phyloP scores from a whole-genome alignment of 805 yeast species.

The Scheffersomyces stipitis region DNA sequence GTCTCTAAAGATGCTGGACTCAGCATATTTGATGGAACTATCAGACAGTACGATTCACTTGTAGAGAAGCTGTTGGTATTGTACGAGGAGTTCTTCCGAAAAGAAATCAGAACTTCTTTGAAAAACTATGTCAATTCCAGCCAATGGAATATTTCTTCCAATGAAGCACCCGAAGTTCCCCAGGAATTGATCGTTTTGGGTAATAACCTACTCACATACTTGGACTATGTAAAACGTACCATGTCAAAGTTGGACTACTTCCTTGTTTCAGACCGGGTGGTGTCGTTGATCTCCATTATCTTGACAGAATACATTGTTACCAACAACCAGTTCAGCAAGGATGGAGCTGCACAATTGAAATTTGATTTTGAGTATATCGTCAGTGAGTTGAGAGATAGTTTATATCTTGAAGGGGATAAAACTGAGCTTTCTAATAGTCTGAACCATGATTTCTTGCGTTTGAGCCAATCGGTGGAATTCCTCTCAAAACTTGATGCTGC shows the following conservation, averaged over 20 bases:
- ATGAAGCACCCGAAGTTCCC: constrained; percentile 12
- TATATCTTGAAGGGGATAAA: constrained; percentile 15
- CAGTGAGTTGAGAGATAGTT: constrained; percentile 14
- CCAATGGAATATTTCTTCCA: constrained; percentile 27
- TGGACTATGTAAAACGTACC: constrained; percentile 20
- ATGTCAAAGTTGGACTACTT: constrained; percentile 32
- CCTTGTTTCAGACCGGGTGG: constrained; percentile 24
- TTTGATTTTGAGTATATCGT: constrained; percentile 27
- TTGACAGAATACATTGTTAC: constrained; percentile 39
- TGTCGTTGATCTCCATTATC: constrained; percentile 25
- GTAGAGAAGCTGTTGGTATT: constrained; percentile 17
- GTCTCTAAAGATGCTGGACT: constrained; percentile 15
- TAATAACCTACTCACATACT: constrained; percentile 23
- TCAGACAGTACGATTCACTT: constrained; percentile 23
- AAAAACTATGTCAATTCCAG: constrained; percentile 38
- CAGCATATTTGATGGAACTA: constrained; percentile 30
- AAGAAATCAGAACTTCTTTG: constrained; percentile 29
- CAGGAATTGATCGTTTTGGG: constrained; percentile 22
- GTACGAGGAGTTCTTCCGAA: constrained; percentile 30
- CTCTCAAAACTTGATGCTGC: constrained; percentile 22
- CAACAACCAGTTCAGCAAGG: constrained; percentile 34
- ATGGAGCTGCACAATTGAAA: constrained; percentile 33
- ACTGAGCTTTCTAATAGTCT: constrained; percentile 17
- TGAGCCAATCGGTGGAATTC: constrained; percentile 29
- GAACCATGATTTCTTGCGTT: constrained; percentile 24